phyloP scores from a whole-genome alignment of 2,329 filamentous ascomycete species.

The Lecanicillium sp. region DNA sequence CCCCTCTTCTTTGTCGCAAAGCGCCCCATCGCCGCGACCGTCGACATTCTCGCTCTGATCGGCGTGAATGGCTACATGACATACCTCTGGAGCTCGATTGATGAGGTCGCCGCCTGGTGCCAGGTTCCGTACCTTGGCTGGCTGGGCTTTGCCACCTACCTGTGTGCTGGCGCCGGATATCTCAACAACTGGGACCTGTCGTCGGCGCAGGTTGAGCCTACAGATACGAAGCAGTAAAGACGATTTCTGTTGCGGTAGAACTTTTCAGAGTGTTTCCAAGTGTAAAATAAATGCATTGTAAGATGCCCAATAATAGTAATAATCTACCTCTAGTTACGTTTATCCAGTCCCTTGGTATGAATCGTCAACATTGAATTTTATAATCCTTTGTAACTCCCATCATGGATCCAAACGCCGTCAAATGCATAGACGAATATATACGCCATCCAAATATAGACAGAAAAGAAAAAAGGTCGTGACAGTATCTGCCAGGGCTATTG shows the following conservation, averaged over 20 bases:
- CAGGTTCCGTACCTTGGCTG: constrained; percentile 78
- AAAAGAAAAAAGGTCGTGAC: neutral
- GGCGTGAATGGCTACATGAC: constrained; percentile 67
- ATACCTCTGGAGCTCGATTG: constrained; percentile 67
- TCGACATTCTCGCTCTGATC: constrained; percentile 64
- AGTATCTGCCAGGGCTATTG: constrained; percentile 17
- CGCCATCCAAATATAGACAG: neutral
- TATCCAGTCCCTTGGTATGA: too few relatives aligned
- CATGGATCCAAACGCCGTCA: constrained; percentile 2
- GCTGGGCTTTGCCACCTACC: constrained; percentile 81
- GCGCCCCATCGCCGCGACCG: constrained; percentile 63
- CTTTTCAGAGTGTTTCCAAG: too few relatives aligned
- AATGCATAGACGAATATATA: constrained; percentile 5
- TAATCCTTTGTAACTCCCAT: constrained; percentile 1
- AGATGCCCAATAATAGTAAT: too few relatives aligned
- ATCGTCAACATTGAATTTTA: neutral
- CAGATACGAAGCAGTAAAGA: too few relatives aligned
- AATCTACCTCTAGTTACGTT: too few relatives aligned
- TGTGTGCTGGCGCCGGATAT: constrained; percentile 61
- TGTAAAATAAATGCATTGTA: too few relatives aligned
- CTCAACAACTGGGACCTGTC: constrained; percentile 60
- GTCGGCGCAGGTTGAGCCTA: neutral
- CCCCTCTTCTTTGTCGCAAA: constrained; percentile 82
- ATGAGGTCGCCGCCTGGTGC: constrained; percentile 62
- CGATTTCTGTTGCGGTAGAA: too few relatives aligned